phyloP scores from a whole-genome alignment of 192 early-diverging fungal species.

The Coemansia sp. region DNA sequence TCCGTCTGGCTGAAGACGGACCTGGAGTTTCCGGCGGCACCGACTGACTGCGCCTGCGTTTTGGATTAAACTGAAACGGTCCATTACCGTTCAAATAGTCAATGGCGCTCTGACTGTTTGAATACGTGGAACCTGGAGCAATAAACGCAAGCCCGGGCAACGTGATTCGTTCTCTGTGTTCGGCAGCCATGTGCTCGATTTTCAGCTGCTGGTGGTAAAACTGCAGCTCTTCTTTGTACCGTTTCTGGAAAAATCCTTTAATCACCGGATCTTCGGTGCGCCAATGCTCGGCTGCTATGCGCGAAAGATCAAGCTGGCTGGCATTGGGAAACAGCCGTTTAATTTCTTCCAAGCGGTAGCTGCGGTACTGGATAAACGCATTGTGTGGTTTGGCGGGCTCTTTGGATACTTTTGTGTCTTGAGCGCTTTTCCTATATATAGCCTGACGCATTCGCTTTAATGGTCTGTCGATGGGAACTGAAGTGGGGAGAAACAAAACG shows the following conservation, averaged over 20 bases:
- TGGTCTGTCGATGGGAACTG: background rate
- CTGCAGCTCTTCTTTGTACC: constrained; percentile 16
- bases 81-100: background rate
- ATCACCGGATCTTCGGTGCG: constrained; percentile 13
- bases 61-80: background rate
- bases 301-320: constrained; percentile 22
- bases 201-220: constrained; percentile 20
- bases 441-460: background rate
- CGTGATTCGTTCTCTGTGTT: background rate
- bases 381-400: constrained; percentile 19
- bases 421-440: background rate
- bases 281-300: constrained; percentile 31
- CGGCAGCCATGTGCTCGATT: constrained; percentile 9
- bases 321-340: constrained; percentile 12
- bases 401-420: background rate
- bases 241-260: constrained; percentile 14
- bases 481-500: constrained; percentile 17
- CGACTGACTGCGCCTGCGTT: constrained; percentile 11
- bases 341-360: constrained; percentile 10
- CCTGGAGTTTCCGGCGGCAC: background rate
- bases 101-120: background rate
- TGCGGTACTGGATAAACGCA: constrained; percentile 35
- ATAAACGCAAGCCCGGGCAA: background rate
- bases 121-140: background rate
- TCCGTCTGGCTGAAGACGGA: background rate